phyloP scores from a whole-genome alignment of 163 green algal genomes.

The Chlamydomonas reinhardtii region DNA sequence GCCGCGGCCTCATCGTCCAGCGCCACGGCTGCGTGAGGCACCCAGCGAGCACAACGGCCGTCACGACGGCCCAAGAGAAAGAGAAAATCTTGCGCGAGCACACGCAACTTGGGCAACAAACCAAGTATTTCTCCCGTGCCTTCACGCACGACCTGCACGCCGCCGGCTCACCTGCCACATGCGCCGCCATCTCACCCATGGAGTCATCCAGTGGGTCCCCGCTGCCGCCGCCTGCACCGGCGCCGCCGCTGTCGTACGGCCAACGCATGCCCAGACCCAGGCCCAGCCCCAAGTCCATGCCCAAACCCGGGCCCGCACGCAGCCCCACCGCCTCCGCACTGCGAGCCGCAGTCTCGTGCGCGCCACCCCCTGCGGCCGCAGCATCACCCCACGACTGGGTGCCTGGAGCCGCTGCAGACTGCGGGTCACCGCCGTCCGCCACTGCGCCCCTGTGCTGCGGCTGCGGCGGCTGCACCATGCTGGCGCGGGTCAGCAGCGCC shows the following conservation, averaged over 20 bases:
- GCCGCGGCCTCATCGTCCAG: too few species aligned
- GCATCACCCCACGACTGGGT: not conserved
- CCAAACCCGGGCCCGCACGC: not conserved
- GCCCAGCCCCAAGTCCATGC: not conserved
- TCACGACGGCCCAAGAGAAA: too few species aligned
- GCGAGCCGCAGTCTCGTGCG: too few species aligned
- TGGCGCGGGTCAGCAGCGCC: not conserved
- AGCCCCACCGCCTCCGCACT: not conserved
- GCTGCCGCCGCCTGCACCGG: too few species aligned
- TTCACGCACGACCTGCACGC: too few species aligned
- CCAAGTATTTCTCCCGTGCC: too few species aligned
- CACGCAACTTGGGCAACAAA: too few species aligned
- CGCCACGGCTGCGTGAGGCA: too few species aligned
- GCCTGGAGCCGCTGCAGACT: too few species aligned
- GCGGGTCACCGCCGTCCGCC: not conserved
- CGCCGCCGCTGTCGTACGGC: too few species aligned
- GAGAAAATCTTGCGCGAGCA: too few species aligned
- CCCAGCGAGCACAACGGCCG: too few species aligned
- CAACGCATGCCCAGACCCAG: not conserved
- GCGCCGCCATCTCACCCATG: constrained; percentile 30
- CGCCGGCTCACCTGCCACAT: not conserved
- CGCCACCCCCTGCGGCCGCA: not conserved
- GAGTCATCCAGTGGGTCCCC: constrained; percentile 6
- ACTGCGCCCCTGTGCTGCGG: not conserved
- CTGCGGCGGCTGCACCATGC: not conserved